phyloP scores from a whole-genome alignment of 768 basidiomycete genomes.

The Cystobasidium ongulense region DNA sequence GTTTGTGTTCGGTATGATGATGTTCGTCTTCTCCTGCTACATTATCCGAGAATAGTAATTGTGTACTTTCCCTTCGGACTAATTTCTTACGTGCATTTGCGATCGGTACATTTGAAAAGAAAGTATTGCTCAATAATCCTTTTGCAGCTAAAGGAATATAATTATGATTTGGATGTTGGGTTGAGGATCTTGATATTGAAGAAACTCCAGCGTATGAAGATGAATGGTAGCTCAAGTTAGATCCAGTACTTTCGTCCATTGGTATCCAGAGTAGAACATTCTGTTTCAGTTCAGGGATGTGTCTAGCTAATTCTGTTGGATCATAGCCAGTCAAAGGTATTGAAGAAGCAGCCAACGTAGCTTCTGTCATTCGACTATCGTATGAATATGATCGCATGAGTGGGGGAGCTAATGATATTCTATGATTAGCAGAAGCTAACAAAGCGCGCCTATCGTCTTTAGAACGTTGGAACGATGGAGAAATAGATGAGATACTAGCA shows the following conservation, averaged over 20 bases:
- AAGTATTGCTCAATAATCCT: neutral
- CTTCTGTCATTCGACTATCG: neutral
- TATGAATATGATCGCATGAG: neutral
- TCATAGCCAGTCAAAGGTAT: neutral
- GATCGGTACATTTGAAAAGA: neutral
- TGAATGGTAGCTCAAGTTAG: neutral
- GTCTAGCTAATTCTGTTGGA: neutral
- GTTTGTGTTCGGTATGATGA: neutral
- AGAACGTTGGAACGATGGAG: neutral
- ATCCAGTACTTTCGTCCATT: neutral
- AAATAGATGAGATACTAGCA: conserved; percentile 14
- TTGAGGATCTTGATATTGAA: neutral
- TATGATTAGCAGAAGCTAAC: neutral
- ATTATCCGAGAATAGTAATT: neutral
- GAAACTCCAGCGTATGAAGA: neutral
- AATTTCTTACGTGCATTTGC: neutral
- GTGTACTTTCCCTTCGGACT: neutral
- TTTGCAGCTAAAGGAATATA: neutral
- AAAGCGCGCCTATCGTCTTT: neutral
- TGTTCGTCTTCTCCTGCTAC: neutral
- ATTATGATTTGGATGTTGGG: neutral
- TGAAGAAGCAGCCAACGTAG: neutral
- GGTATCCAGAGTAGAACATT: conserved; percentile 15
- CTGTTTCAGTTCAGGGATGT: neutral
- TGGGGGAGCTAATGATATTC: conserved; percentile 16